phyloP scores from a whole-genome alignment of 2,329 filamentous ascomycete species.

The Eurotiales sp. region DNA sequence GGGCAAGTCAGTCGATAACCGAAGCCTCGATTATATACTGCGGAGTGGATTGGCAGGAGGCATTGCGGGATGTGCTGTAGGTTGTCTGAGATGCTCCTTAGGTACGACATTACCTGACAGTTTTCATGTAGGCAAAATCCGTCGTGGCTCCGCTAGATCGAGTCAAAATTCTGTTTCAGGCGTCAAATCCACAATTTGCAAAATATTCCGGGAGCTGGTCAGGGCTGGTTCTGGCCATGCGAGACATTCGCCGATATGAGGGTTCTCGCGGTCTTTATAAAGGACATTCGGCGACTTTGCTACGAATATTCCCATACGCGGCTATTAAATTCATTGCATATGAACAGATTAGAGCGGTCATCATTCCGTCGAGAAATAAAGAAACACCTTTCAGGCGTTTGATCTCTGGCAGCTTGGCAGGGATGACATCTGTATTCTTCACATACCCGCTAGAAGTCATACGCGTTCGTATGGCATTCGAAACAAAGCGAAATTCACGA shows the following conservation, averaged over 20 bases:
- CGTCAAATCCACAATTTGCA: slow-evolving; percentile 86
- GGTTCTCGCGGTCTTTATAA: slow-evolving; percentile 78
- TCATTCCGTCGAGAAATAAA: slow-evolving; percentile 68
- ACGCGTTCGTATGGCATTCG: slow-evolving; percentile 86
- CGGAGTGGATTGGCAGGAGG: slow-evolving; percentile 84
- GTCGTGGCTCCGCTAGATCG: slow-evolving; percentile 92
- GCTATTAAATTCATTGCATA: slow-evolving; percentile 98
- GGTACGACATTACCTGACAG: neutral
- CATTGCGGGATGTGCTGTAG: slow-evolving; percentile 83
- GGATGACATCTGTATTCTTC: slow-evolving; percentile 88
- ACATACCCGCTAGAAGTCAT: slow-evolving; percentile 95
- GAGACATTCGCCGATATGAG: slow-evolving; percentile 73
- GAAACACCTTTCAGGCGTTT: slow-evolving; percentile 74
- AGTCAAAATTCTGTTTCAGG: slow-evolving; percentile 98
- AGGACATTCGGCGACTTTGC: slow-evolving; percentile 87
- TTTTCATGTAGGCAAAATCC: slow-evolving; percentile 71
- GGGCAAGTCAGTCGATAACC: slow-evolving; percentile 56
- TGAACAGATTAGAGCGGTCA: slow-evolving; percentile 79
- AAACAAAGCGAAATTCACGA: slow-evolving; percentile 72
- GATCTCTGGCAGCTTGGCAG: slow-evolving; percentile 48
- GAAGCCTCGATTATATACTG: slow-evolving; percentile 77
- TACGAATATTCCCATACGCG: slow-evolving; percentile 95
- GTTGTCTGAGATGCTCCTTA: too few relatives aligned
- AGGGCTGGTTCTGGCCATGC: slow-evolving; percentile 76
- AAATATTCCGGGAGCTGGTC: slow-evolving; percentile 90